Conservation (phyloP, 495 filamentous ascomycete genomes). For the Saxophila tyrrhenica region DNA sequence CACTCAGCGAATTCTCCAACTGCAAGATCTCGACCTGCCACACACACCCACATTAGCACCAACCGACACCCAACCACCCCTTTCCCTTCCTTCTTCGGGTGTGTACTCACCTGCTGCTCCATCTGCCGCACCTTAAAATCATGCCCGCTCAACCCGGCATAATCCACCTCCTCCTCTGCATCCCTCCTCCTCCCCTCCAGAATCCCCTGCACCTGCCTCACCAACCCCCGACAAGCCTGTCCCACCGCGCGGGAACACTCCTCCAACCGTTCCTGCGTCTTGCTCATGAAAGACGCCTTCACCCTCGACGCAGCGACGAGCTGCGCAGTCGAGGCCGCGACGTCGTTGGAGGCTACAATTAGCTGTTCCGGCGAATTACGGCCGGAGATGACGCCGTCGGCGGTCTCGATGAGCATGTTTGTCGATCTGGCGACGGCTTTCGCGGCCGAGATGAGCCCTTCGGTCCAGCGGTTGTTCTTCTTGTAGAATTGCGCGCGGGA, state of each 20-base stretch:
- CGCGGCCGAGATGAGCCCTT: conserved; percentile 90
- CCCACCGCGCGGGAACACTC: conserved; percentile 87
- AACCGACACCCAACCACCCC: too few species aligned
- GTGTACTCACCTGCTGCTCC: conserved; percentile 92
- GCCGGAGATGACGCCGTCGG: conserved; percentile 84
- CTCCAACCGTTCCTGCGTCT: conserved; percentile 86
- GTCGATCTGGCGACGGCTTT: conserved; percentile 89
- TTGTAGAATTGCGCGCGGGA: conserved; percentile 97
- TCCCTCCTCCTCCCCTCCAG: conserved; percentile 75
- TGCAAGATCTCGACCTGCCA: conserved; percentile 91
- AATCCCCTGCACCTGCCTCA: conserved; percentile 87
- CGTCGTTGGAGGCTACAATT: conserved; percentile 94
- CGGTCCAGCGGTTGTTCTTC: conserved; percentile 96
- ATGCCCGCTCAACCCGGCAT: conserved; percentile 71
- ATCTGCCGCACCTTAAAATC: conserved; percentile 98
- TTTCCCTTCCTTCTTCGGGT: too few species aligned
- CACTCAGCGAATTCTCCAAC: conserved; percentile 76
- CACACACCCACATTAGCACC: conserved; percentile 6
- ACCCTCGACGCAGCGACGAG: conserved; percentile 90
- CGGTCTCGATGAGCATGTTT: conserved; percentile 93
- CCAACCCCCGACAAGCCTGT: conserved; percentile 71
- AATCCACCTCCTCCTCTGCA: conserved; percentile 75
- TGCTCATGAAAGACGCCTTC: conserved; percentile 96
- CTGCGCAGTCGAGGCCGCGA: conserved; percentile 90
- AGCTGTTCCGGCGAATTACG: conserved; percentile 92